Base-by-base conservation (phyloP, 257 asterid genomes). In the Forsythia suspensa region DNA sequence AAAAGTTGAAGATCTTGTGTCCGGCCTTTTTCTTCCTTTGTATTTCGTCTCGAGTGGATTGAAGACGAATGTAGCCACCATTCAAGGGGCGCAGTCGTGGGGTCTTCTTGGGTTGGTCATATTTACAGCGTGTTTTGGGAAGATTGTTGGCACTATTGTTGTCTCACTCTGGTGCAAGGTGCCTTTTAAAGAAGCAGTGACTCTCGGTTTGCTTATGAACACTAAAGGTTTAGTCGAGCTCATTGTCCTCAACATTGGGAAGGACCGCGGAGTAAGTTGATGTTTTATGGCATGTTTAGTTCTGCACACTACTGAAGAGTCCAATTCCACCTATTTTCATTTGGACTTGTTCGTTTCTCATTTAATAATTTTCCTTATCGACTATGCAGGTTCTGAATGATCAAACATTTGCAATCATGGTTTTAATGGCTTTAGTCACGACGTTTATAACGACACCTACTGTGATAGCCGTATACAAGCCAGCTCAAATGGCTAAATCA, bases 191-290 rank as follows among this genome's bases (percentile, higher is more conserved):
- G 93, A 89, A 83, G 89, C 93, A 0, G 0, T 85, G 2, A 80
- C 93, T 4, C 85, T 87, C 4, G 93, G 91, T 37, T 89, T 89
- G 76, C 79, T 89, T 8, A 89, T 89, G 93, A 89, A 89, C 72
- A 87, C 93, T 5, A 86, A 86, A 74, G 89, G 89, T 1, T 75
- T 86, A 37, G 80, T 89, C 40, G 92, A 89, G 79, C 91, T 87
- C 43, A 87, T 85, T 80, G 89, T 85, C 61, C 89, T 88, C 48
- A 84, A 84, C 84, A 83, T 86, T 44, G 92, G 92, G 40, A 87
- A 83, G 69, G 92, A 89, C 77, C 65, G 82, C 44, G 87, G 84
- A 87, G 89, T 86, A 72, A 78, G 42, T 55, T 39, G 4, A 41
- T 57, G 3, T 8, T n/a, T 57, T n/a, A 57, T 57, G 3, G 11